Evolutionary conservation across 257 asterid genomes (phyloP).

Genomic region (Solanum arcanum): DNA sequence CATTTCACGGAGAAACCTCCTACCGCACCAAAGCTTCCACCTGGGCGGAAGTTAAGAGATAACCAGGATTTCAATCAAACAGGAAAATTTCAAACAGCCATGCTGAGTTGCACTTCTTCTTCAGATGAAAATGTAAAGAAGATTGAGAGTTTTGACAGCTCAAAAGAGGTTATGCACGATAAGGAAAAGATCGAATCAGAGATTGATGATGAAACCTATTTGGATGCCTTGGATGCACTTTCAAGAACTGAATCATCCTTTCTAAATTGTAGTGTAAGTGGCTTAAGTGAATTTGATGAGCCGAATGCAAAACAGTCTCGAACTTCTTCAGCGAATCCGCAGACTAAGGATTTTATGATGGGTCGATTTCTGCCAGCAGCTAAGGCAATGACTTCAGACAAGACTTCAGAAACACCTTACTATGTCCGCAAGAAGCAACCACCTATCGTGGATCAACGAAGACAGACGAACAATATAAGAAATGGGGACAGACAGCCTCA

Average conservation of each 20-base stretch:
- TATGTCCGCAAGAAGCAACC: conserved; percentile 38
- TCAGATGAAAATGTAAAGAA: conserved; percentile 5
- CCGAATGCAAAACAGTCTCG: conserved; percentile 19
- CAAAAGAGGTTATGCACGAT: conserved; percentile 7
- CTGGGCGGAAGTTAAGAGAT: conserved; percentile 28
- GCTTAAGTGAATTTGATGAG: conserved; percentile 48
- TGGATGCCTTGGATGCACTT: conserved; percentile 71
- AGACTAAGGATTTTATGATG: conserved; percentile 58
- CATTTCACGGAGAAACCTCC: conserved; percentile 14
- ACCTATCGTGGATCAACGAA: conserved; percentile 13
- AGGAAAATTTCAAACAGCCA: background rate
- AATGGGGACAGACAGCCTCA: conserved; percentile 27
- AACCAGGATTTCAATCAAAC: conserved; percentile 12
- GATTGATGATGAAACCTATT: conserved; percentile 41
- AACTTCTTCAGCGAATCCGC: conserved; percentile 19
- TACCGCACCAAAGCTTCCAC: conserved; percentile 58
- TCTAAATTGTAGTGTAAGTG: conserved; percentile 66
- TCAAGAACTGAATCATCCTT: conserved; percentile 59
- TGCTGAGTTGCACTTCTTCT: background rate
- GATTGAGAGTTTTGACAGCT: conserved; percentile 5
- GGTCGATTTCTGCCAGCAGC: conserved; percentile 95
- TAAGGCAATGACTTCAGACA: conserved; percentile 53
- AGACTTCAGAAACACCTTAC: conserved; percentile 37
- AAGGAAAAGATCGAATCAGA: conserved; percentile 26
- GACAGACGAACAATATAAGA: conserved; percentile 22